Base-by-base conservation (phyloP, 192 early-diverging fungal species). In the Kappamyces sp. region DNA sequence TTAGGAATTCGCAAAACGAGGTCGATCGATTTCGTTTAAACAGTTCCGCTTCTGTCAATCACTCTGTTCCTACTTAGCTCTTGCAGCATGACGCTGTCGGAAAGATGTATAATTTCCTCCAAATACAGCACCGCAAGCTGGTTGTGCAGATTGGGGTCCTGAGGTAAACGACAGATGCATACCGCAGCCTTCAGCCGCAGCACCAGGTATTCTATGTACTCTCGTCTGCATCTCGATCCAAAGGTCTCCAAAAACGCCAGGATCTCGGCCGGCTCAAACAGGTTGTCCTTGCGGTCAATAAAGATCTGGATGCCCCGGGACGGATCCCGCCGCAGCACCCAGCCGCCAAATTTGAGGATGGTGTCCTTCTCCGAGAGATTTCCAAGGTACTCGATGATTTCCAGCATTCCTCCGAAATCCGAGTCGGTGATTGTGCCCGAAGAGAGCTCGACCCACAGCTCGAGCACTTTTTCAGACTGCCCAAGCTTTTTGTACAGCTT, bases 371-470 rank as follows among this genome's bases (percentile, higher is more conserved):
- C 66, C n/a, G 40, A 32, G 9, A 61, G 6, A 2, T 52, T 36
- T 0, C 22, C 36, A 2, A 72, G 30, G 45, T 57, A 64, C 11
- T 69, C 62, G 3, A 65, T 36, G 3, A 73, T 45, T 11, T 47
- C 11, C 0, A 15, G 34, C 3, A 62, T 14, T 6, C 66, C 71
- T 11, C 60, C 49, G 30, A 80, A 85, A 31, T 79, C 76, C 4
- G 51, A 48, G 50, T 87, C 86, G 12, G 54, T 34, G 3, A 81
- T 49, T 50, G 84, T 76, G 4, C 73, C 64, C 0, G 57, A 51
- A 29, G 75, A 63, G 12, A 90, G 69, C 35, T 81, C 70, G 52
- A 70, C 74, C 85, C 84, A 87, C 7, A 86, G 63, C 15, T 84
- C 80, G 48, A 91, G 64, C 2, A 72, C 64, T 22, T 79, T 71